Conservation (phyloP, 179 eudicot genomes). For the Nepenthes alata region DNA sequence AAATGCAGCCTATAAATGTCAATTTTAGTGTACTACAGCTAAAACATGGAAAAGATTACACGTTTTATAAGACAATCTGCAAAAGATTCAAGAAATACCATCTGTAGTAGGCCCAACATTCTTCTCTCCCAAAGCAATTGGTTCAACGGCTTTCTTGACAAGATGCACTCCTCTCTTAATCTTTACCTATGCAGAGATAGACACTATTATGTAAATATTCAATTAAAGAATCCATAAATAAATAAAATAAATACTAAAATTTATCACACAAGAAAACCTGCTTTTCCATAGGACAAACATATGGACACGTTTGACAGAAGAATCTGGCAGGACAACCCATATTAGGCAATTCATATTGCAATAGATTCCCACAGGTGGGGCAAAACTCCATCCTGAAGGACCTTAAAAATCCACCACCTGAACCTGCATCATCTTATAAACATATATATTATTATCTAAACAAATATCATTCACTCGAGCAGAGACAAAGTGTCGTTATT, state of each 20-base stretch:
- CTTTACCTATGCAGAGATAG: conserved; percentile 8
- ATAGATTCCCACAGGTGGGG: conserved; percentile 25
- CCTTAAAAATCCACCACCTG: not conserved
- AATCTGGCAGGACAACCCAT: not conserved
- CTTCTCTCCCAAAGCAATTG: conserved; percentile 9
- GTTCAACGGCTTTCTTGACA: conserved; percentile 10
- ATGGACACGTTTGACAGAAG: conserved; percentile 23
- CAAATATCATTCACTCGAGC: no score
- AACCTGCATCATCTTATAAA: not conserved
- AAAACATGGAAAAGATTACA: no score
- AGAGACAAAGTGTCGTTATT: no score
- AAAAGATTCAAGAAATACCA: conserved; percentile 11
- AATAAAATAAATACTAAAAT: not conserved
- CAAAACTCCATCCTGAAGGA: conserved; percentile 25
- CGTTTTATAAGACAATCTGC: not conserved
- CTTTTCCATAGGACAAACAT: conserved; percentile 10
- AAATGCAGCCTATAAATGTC: no score
- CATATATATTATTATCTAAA: no score
- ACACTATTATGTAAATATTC: not conserved
- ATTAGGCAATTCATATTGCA: conserved; percentile 20
- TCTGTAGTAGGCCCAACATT: conserved; percentile 20
- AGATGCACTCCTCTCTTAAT: conserved; percentile 19
- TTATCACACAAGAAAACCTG: conserved; percentile 8
- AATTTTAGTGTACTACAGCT: no score
- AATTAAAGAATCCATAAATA: not conserved